Evolutionary conservation across 805 yeast species (phyloP), one percentile per base, ranked within the genome.

Genomic region (Candida easanensis): DNA sequence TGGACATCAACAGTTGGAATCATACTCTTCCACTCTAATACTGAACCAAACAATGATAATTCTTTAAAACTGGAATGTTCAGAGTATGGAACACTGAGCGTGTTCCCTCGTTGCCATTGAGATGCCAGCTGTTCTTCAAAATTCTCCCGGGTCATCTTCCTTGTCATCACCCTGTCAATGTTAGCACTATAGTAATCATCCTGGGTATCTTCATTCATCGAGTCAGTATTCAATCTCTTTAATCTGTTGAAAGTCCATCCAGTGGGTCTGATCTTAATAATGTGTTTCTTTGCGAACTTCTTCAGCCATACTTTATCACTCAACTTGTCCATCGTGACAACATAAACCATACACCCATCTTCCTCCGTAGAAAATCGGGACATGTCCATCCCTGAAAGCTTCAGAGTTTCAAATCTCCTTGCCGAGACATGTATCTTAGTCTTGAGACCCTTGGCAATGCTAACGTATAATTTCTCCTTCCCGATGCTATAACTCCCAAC

Each of bases 401-500:
- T 13, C 31, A 49, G 30, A 1, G 45, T 45, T 16, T 50, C 38
- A 18, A 41, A 50, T 27, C 56, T 68, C 65, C 15, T 81, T 65
- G 20, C 66, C 38, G 45, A 73, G 50, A 62, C 50, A 67, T 68
- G 80, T 2, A 85, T 77, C 45, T 78, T 82, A 21, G 82, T 68
- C 1, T 68, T 52, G 21, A 84, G 54, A 17, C 53, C 57, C 38
- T 74, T 64, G 52, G 88, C 85, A 11, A 86, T 65, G 1, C 77
- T 68, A 7, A 87, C 62, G 0, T 96, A 97, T 22, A 93, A 61
- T 44, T 83, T 77, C 60, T 93, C 99, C 59, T 93, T 93, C 3
- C 99, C 99, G 30, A 93, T 89, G 2, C 90, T 77, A 61, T 93
- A 93, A 0, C 96, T 82, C 0, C 98, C 98, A 14, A 93, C 81